Percentiles rank a stretch among this genome's conserved stretches.
phyloP scores from a whole-genome alignment of 2,329 filamentous ascomycete genomes.

The Fusarium stilboides region DNA sequence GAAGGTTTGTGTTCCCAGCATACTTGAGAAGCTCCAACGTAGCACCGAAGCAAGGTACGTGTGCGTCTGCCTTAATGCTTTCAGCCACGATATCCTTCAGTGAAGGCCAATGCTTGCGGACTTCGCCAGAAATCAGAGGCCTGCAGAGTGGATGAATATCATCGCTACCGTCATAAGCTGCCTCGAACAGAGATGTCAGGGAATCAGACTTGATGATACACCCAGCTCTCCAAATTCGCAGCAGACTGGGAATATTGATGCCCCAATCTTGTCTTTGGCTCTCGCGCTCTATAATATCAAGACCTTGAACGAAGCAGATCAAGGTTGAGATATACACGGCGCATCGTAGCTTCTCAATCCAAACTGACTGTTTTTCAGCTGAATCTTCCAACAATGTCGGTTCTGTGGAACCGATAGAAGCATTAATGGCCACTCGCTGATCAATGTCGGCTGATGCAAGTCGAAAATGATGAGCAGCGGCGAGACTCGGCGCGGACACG shows the following conservation, averaged over 20 bases:
- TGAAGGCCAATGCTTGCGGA: conserved; percentile 64
- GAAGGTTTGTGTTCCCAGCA: conserved; percentile 70
- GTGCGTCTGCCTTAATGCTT: conserved; percentile 69
- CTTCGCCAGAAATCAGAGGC: conserved; percentile 59
- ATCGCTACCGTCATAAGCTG: conserved; percentile 57
- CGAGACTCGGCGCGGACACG: conserved; percentile 74
- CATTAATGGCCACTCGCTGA: conserved; percentile 66
- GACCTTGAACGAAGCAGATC: conserved; percentile 74
- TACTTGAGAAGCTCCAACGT: conserved; percentile 79
- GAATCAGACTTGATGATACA: conserved; percentile 79
- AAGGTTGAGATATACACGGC: conserved; percentile 75
- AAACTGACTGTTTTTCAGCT: neutral
- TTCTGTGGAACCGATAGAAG: conserved; percentile 7
- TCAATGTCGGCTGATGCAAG: conserved; percentile 74
- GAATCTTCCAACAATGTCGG: neutral
- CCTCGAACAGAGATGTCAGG: conserved; percentile 67
- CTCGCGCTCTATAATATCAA: conserved; percentile 74
- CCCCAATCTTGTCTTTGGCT: conserved; percentile 73
- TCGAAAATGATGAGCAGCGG: conserved; percentile 73
- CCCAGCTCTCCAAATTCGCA: conserved; percentile 77
- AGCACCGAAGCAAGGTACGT: conserved; percentile 71
- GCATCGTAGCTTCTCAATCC: conserved; percentile 58
- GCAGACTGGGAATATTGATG: conserved; percentile 65
- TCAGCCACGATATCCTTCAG: conserved; percentile 71
- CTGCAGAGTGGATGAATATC: conserved; percentile 54